Evolutionary conservation across 2,329 filamentous ascomycete genomes (phyloP).

Genomic region (Conoideocrella luteorostrata): DNA sequence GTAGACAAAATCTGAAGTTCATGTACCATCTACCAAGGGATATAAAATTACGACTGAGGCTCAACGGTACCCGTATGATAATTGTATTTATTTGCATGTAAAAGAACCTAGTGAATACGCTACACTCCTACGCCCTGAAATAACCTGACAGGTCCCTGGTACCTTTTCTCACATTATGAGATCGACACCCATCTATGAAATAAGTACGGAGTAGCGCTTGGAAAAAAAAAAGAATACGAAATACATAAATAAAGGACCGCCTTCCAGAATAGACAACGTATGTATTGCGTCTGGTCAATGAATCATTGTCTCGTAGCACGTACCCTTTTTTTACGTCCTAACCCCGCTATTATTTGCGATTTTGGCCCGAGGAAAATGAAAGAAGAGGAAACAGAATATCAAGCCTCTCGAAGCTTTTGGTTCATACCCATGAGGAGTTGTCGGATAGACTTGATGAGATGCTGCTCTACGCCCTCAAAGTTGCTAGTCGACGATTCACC

Average conservation of each 20-base stretch:
- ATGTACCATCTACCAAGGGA: too few species aligned
- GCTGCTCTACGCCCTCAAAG: slow-evolving; percentile 34
- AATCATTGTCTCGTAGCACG: background rate
- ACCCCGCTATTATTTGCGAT: background rate
- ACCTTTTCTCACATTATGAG: too few species aligned
- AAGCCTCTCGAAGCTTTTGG: slow-evolving; percentile 26
- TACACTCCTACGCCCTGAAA: background rate
- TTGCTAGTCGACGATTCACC: slow-evolving; percentile 22
- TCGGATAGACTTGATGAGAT: slow-evolving; percentile 34
- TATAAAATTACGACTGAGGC: too few species aligned
- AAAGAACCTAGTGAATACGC: background rate
- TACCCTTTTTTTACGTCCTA: slow-evolving; percentile 3
- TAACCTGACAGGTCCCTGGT: background rate
- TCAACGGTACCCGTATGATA: too few species aligned
- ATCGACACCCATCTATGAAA: too few species aligned
- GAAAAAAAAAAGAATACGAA: too few species aligned
- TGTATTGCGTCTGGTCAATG: background rate
- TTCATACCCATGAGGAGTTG: slow-evolving; percentile 34
- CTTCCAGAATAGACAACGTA: background rate
- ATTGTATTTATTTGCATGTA: too few species aligned
- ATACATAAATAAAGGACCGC: background rate
- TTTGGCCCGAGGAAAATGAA: background rate
- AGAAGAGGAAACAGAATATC: background rate
- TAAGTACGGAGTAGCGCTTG: too few species aligned
- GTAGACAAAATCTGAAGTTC: too few species aligned